A percentile compares a stretch with the other conserved stretches of the same genome.
phyloP scores from a whole-genome alignment of 768 basidiomycete genomes.

The Collybia sordida region DNA sequence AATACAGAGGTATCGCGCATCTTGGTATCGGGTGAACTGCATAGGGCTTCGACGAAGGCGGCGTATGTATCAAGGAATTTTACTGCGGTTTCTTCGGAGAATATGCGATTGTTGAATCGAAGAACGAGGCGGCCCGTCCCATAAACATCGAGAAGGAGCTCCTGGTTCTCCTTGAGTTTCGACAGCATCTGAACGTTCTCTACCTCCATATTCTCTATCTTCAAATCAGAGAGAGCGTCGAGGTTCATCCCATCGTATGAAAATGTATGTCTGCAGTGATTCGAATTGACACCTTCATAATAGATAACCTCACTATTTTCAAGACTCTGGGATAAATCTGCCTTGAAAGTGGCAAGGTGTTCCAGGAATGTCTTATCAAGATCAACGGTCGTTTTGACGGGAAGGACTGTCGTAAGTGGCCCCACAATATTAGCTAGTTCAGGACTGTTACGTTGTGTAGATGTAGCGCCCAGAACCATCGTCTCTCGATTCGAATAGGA shows the following conservation, averaged over 20 bases:
- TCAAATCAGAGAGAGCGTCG: background rate
- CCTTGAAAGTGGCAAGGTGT: background rate
- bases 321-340: background rate
- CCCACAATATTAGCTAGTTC: background rate
- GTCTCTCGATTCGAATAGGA: background rate
- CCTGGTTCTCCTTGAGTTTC: background rate
- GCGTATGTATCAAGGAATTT: background rate
- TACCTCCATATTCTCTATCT: background rate
- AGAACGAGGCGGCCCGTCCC: background rate
- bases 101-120: background rate
- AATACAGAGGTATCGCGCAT: too few species aligned
- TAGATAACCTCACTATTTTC: background rate
- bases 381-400: background rate
- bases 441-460: background rate
- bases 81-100: background rate
- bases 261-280: background rate
- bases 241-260: background rate
- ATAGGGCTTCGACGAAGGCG: background rate
- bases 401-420: background rate
- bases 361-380: background rate
- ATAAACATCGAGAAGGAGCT: background rate
- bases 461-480: background rate
- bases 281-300: background rate
- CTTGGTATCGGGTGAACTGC: too few species aligned
- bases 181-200: background rate